Conservation (phyloP, 1,139 yeast species). For the Waltiozyma sp. region DNA sequence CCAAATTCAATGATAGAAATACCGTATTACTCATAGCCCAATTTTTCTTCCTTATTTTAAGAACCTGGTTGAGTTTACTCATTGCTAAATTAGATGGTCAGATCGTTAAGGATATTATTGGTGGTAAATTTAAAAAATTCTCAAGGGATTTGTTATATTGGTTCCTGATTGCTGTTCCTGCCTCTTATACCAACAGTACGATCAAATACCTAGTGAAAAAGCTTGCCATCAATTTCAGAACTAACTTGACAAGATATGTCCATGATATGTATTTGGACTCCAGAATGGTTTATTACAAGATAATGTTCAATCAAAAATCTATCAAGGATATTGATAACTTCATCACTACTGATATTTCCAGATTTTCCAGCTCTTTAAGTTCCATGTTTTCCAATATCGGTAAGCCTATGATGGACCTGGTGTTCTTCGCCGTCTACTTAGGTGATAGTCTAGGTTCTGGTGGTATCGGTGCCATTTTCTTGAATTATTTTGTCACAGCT, state of each 20-base stretch:
- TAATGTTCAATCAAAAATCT: slow-evolving; percentile 29
- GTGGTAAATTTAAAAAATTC: slow-evolving; percentile 70
- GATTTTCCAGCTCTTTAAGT: slow-evolving; percentile 75
- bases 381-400: slow-evolving; percentile 83
- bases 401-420: slow-evolving; percentile 79
- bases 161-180: slow-evolving; percentile 87
- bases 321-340: slow-evolving; percentile 52
- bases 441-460: slow-evolving; percentile 78
- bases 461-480: slow-evolving; percentile 72
- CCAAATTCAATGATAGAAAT: slow-evolving; percentile 59
- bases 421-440: slow-evolving; percentile 79
- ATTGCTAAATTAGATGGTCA: slow-evolving; percentile 90
- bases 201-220: slow-evolving; percentile 73
- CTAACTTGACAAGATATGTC: slow-evolving; percentile 72
- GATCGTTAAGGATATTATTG: slow-evolving; percentile 79
- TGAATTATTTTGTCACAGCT: slow-evolving; percentile 76
- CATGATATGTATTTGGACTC: slow-evolving; percentile 85
- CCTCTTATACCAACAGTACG: slow-evolving; percentile 86
- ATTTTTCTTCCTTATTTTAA: slow-evolving; percentile 59
- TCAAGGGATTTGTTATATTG: slow-evolving; percentile 71
- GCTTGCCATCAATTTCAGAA: slow-evolving; percentile 74
- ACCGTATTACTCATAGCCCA: slow-evolving; percentile 59
- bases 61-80: slow-evolving; percentile 81
- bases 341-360: slow-evolving; percentile 74
- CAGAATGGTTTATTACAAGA: slow-evolving; percentile 73